phyloP scores from a whole-genome alignment of 2,329 filamentous ascomycete species.

The Fusarium sp. region DNA sequence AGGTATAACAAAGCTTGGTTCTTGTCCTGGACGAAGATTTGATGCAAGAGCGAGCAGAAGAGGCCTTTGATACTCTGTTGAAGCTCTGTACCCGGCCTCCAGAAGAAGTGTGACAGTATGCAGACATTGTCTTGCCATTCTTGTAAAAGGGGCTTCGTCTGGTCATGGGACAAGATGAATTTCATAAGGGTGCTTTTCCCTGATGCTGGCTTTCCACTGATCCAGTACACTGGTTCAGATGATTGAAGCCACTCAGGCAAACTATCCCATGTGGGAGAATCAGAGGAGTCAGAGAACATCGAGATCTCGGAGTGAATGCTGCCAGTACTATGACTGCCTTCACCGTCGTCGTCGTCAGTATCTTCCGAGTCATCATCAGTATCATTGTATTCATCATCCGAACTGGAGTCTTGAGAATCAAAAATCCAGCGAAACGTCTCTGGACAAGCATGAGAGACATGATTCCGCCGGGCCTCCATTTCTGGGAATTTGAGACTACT shows the following conservation, averaged over 20 bases:
- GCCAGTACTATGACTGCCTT: too few relatives aligned
- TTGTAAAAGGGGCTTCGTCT: not conserved
- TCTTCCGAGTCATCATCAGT: too few relatives aligned
- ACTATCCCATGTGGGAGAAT: not conserved
- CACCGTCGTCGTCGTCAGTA: too few relatives aligned
- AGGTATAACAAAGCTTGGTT: not conserved
- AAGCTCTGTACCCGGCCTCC: not conserved
- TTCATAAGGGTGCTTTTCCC: not conserved
- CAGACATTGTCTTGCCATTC: not conserved
- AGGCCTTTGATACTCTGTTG: not conserved
- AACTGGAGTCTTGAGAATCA: not conserved
- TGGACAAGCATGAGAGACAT: not conserved
- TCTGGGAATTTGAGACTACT: not conserved
- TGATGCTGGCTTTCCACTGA: not conserved
- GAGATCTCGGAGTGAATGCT: too few relatives aligned
- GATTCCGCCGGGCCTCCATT: not conserved
- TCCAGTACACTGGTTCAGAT: not conserved
- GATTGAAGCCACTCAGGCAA: not conserved
- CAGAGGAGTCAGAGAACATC: too few relatives aligned
- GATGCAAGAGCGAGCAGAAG: not conserved
- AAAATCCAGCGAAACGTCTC: not conserved
- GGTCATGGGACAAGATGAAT: not conserved
- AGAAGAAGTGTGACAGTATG: not conserved
- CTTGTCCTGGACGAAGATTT: not conserved
- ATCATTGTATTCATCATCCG: too few relatives aligned